Evolutionary conservation across 2,329 filamentous ascomycete genomes (phyloP).

Genomic region (Exutisphaerella laricina): DNA sequence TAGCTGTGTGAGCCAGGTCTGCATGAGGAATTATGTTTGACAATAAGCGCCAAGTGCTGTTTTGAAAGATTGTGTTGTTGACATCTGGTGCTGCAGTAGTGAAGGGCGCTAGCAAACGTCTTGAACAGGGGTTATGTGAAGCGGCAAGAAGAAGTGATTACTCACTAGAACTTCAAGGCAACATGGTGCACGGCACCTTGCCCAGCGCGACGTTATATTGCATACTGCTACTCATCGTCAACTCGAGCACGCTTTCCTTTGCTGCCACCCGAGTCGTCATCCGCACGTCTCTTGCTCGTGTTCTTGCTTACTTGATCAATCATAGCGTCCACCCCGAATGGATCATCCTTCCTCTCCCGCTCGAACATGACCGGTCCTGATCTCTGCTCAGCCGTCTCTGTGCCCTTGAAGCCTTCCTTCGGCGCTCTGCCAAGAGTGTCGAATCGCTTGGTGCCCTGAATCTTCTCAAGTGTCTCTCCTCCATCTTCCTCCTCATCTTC

Average conservation of each 20-base stretch:
- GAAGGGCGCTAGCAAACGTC: not conserved
- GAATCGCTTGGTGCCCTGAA: constrained; percentile 79
- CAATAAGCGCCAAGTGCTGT: not conserved
- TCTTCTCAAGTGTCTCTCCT: constrained; percentile 77
- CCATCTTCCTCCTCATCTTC: constrained; percentile 70
- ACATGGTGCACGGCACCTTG: not conserved
- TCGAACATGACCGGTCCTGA: constrained; percentile 96
- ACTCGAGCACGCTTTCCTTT: constrained; percentile 67
- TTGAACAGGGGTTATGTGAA: not conserved
- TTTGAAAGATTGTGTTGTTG: not conserved
- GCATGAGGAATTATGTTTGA: not conserved
- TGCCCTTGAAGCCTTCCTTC: constrained; percentile 80
- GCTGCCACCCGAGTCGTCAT: constrained; percentile 54
- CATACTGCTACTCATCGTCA: constrained; percentile 55
- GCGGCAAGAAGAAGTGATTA: constrained; percentile 1
- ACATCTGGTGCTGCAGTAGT: not conserved
- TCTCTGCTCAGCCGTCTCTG: constrained; percentile 73
- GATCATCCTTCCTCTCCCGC: constrained; percentile 70
- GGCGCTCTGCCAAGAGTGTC: constrained; percentile 74
- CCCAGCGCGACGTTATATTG: not conserved
- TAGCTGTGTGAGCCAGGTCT: not conserved
- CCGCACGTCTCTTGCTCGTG: constrained; percentile 67
- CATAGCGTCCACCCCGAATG: constrained; percentile 93
- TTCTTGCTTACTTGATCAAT: constrained; percentile 68
- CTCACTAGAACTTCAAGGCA: constrained; percentile 1